Base-by-base conservation (phyloP, 495 filamentous ascomycete species). In the Podospora pseudoanserina region DNA sequence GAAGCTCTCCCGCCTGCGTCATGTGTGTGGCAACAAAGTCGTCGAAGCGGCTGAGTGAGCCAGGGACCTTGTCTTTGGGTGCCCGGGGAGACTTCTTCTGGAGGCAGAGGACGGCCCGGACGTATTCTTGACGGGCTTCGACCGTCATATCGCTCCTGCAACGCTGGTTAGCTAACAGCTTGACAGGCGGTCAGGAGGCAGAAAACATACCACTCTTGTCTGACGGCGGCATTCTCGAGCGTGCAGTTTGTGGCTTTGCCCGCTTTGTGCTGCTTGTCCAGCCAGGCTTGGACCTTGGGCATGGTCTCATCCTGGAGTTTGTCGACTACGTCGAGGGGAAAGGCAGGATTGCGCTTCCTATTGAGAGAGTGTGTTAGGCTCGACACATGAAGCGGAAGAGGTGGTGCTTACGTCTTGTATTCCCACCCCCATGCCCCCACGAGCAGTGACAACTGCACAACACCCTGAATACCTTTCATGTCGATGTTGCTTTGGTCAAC, bases 11-110 rank as follows among this genome's bases (percentile, higher is more conserved):
- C 0, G 82, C 84, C 65, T 75, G 73, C 27, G 77, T 78, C 69
- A 78, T 77, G 60, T 84, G 83, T 64, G 72, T 84, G 67, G 82
- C 82, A 53, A 85, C 83, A 67, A 86, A 88, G 65, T 88, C 86
- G 69, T 87, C 84, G 18, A 78, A 83, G 2, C 85, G 81, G 67
- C 74, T 81, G 49, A 79, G 66, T 3, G 83, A 84, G 4, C 85
- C 85, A 0, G 86, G 85, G 64, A 78, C 84, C 34, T 78, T 75
- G 30, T 69, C 68, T 32, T 75, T 76, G 39, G 79, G 74, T 7
- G 80, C 74, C 27, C 74, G 75, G 28, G 84, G 70, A 0, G 84
- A 83, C n/a, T 75, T 64, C 54, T 78, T 74, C 68, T 76, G 78
- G 62, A 87, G 71, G 71, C 86, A 87, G 54, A 72, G 72, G 0